These are phyloP conservation scores for Thalassiosira livingstoniorum DNA, from an alignment of 352 stramenopile species.

Conservation along the genomic window DNA sequence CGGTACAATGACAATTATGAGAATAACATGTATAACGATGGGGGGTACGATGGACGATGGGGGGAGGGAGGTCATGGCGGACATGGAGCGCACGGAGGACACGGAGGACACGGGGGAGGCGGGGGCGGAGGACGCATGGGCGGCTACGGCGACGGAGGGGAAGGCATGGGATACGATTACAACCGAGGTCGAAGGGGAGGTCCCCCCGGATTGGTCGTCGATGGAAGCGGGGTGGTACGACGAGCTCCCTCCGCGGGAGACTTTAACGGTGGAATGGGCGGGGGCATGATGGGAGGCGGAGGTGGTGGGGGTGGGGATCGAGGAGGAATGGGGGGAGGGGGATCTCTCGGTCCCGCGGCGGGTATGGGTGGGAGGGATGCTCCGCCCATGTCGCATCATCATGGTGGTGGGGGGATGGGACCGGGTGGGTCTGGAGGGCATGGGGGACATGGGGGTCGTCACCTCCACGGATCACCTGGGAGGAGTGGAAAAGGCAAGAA, in stretches of 20 bases:
- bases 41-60: too few species aligned
- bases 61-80: background rate
- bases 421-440: background rate
- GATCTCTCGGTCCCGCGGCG: background rate
- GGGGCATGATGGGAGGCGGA: background rate
- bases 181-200: constrained; percentile 6
- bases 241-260: too few species aligned
- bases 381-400: background rate
- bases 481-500: constrained; percentile 6
- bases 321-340: constrained; percentile 2
- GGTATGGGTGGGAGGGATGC: background rate
- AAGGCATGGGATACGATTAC: background rate
- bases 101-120: background rate
- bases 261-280: background rate
- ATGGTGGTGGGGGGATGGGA: constrained; percentile 1
- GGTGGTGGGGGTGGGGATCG: background rate
- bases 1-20: background rate
- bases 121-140: background rate
- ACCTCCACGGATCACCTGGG: background rate
- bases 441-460: background rate
- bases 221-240: constrained; percentile 43
- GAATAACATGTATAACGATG: background rate
- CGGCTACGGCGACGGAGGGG: constrained; percentile 4
- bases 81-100: background rate
- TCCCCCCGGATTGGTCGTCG: constrained; percentile 43